phyloP scores from a whole-genome alignment of 768 basidiomycete genomes.

The Serendipita indica region DNA sequence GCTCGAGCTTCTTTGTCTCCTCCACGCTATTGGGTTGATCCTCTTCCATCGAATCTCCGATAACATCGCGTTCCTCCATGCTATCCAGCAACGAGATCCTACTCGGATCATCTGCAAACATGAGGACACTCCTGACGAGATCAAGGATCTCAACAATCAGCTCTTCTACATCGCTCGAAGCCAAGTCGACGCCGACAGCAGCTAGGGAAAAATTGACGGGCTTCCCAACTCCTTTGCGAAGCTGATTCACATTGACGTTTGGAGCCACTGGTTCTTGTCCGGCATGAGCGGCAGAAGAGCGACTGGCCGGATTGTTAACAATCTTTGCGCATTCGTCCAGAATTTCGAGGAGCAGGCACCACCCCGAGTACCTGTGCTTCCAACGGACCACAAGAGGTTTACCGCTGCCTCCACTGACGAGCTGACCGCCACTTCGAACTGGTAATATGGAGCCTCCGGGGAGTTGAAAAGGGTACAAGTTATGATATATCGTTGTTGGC shows the following conservation, averaged over 20 bases:
- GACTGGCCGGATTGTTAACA: background rate
- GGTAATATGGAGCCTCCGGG: slow-evolving; percentile 66
- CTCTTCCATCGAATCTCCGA: slow-evolving; percentile 52
- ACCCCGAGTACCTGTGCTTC: slow-evolving; percentile 72
- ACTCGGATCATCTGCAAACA: slow-evolving; percentile 24
- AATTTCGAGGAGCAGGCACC: slow-evolving; percentile 73
- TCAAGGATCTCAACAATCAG: slow-evolving; percentile 62
- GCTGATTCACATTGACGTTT: slow-evolving; percentile 16
- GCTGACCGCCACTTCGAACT: slow-evolving; percentile 46
- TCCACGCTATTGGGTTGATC: slow-evolving; percentile 39
- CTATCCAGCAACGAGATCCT: slow-evolving; percentile 23
- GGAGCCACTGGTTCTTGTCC: slow-evolving; percentile 14
- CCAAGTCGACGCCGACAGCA: slow-evolving; percentile 61
- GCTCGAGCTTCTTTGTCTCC: slow-evolving; percentile 44
- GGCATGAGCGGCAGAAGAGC: background rate
- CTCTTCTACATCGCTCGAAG: slow-evolving; percentile 42
- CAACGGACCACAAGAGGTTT: slow-evolving; percentile 62
- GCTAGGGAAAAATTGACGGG: slow-evolving; percentile 32
- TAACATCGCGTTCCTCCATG: slow-evolving; percentile 41
- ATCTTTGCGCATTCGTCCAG: slow-evolving; percentile 55
- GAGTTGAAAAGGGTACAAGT: slow-evolving; percentile 48
- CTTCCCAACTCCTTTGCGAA: slow-evolving; percentile 9
- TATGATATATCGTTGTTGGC: slow-evolving; percentile 34
- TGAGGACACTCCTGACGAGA: slow-evolving; percentile 61
- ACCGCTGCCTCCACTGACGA: slow-evolving; percentile 52